phyloP scores from a whole-genome alignment of 352 stramenopile genomes.

The Globisporangium radiosum region DNA sequence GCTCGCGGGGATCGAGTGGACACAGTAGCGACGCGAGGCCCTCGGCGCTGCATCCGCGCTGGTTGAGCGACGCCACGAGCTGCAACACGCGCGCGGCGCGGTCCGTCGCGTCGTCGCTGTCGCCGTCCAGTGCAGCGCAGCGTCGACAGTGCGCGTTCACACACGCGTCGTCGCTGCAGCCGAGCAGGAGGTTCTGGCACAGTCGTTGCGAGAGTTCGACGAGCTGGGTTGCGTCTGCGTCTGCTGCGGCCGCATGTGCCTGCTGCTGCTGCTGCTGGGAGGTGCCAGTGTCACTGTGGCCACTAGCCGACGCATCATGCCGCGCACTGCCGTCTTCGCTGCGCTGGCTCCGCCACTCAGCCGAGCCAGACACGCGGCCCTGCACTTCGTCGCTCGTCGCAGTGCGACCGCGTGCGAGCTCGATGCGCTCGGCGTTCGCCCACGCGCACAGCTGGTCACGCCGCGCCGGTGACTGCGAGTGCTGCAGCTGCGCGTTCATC shows the following conservation, averaged over 20 bases:
- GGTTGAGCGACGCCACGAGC: constrained; percentile 28
- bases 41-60: constrained; percentile 23
- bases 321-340: constrained; percentile 42
- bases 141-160: constrained; percentile 39
- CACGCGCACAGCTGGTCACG: constrained; percentile 29
- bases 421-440: constrained; percentile 30
- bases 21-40: constrained; percentile 40
- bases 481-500: constrained; percentile 41
- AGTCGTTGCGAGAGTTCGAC: constrained; percentile 37
- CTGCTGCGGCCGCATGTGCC: background rate
- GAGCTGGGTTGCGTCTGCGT: background rate
- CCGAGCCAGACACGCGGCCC: constrained; percentile 70
- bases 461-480: constrained; percentile 22
- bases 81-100: constrained; percentile 43
- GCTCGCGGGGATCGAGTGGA: constrained; percentile 12
- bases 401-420: constrained; percentile 29
- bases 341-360: constrained; percentile 68
- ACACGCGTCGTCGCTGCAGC: constrained; percentile 25
- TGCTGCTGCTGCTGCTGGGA: background rate
- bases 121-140: background rate
- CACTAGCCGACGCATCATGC: no score
- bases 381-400: constrained; percentile 44
- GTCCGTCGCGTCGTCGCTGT: constrained; percentile 15
- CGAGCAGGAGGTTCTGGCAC: constrained; percentile 38
- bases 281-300: background rate